Conservation (phyloP, 1,139 yeast species). For the Candida dubliniensis region DNA sequence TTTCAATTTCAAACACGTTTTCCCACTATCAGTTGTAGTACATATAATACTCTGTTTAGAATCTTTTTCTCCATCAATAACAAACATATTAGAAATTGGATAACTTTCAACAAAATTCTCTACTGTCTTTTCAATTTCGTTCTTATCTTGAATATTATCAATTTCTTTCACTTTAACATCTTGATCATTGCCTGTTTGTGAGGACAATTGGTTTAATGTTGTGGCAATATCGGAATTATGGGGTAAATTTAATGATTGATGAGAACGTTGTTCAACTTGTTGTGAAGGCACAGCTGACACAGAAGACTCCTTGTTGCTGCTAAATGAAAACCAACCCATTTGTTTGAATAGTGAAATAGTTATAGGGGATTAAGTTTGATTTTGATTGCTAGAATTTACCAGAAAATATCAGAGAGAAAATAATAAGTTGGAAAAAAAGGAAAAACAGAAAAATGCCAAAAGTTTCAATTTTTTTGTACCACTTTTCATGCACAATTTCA, state of each 20-base stretch:
- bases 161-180: conserved; percentile 9
- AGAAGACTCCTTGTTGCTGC: conserved; percentile 4
- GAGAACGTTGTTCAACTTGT: conserved; percentile 40
- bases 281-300: conserved; percentile 8
- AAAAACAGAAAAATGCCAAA: too few species aligned
- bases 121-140: conserved; percentile 16
- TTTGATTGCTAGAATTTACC: too few species aligned
- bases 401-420: too few species aligned
- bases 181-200: conserved; percentile 1
- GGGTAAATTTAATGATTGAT: conserved; percentile 26
- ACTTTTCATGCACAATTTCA: too few species aligned
- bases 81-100: conserved; percentile 35
- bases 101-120: conserved; percentile 19
- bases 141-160: neutral
- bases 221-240: conserved; percentile 35
- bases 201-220: conserved; percentile 31
- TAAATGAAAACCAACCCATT: conserved; percentile 17
- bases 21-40: conserved; percentile 42
- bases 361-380: too few species aligned
- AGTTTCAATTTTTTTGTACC: too few species aligned
- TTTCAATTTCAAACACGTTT: conserved; percentile 44
- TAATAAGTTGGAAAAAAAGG: too few species aligned
- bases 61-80: conserved; percentile 47
- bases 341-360: neutral
- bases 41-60: conserved; percentile 43